Conservation (phyloP, 2,329 filamentous ascomycete genomes). For the Sphaerulina populicola region DNA sequence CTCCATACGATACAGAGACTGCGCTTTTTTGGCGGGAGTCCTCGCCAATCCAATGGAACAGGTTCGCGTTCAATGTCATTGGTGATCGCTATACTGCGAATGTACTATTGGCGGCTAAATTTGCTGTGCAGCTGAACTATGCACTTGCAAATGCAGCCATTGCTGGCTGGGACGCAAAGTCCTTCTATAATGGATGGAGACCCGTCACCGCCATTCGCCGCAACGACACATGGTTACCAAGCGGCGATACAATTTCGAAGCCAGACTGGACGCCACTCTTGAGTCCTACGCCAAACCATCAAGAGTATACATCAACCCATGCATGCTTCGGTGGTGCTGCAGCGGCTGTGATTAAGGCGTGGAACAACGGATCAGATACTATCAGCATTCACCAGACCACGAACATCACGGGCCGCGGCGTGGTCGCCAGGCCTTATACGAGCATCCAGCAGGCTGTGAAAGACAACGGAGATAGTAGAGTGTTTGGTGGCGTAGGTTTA, state of each 20-base stretch:
- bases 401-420: conserved; percentile 26
- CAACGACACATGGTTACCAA: conserved; percentile 22
- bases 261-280: conserved; percentile 26
- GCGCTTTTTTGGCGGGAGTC: conserved; percentile 29
- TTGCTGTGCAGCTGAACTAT: conserved; percentile 29
- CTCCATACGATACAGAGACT: conserved; percentile 23
- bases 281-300: conserved; percentile 25
- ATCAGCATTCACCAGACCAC: conserved; percentile 22
- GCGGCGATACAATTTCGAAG: conserved; percentile 19
- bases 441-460: conserved; percentile 25
- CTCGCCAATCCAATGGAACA: conserved; percentile 25
- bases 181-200: conserved; percentile 26
- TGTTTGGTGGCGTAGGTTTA: conserved; percentile 23
- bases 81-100: conserved; percentile 21
- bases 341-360: conserved; percentile 22
- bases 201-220: conserved; percentile 22
- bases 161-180: conserved; percentile 26
- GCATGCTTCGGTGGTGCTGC: conserved; percentile 27
- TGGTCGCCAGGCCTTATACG: conserved; percentile 23
- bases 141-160: conserved; percentile 29
- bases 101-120: conserved; percentile 24
- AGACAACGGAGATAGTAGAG: conserved; percentile 27
- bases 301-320: conserved; percentile 28
- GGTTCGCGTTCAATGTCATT: conserved; percentile 24
- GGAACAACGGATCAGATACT: conserved; percentile 19